Percentiles rank a stretch among this genome's conserved stretches.
Conservation (phyloP, 2,329 filamentous ascomycete species). For the Alternaria sp. region DNA sequence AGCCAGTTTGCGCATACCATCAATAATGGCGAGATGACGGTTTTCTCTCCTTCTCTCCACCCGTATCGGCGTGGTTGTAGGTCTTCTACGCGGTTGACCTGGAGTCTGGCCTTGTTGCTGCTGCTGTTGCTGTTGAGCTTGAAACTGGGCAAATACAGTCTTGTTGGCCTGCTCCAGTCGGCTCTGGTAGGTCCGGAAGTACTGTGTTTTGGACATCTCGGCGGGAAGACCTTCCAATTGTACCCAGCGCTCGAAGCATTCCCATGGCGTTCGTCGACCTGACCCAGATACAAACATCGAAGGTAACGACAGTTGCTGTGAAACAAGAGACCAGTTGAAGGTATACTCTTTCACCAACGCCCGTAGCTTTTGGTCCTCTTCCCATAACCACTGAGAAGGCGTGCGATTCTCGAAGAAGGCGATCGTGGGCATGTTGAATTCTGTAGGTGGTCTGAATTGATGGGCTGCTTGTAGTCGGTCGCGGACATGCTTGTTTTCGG, state of each 20-base stretch:
- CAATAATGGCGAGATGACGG: conserved; percentile 86
- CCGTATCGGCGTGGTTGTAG: conserved; percentile 76
- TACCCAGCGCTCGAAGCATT: conserved; percentile 98
- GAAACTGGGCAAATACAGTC: conserved; percentile 66
- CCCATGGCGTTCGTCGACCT: conserved; percentile 93
- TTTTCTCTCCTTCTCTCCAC: conserved; percentile 89
- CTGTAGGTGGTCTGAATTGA: conserved; percentile 90
- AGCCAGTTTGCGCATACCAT: conserved; percentile 93
- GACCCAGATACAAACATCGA: conserved; percentile 85
- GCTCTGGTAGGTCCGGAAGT: conserved; percentile 81
- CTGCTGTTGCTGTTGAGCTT: conserved; percentile 62
- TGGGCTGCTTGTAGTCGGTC: conserved; percentile 91
- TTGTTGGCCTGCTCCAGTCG: conserved; percentile 70
- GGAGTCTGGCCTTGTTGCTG: conserved; percentile 63
- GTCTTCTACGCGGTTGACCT: conserved; percentile 67
- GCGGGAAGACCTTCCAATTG: conserved; percentile 87
- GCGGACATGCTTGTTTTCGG: conserved; percentile 87
- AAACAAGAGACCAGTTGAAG: conserved; percentile 97
- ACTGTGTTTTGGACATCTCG: conserved; percentile 94
- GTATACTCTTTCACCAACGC: conserved; percentile 88
- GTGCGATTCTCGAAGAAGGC: conserved; percentile 88
- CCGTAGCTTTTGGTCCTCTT: conserved; percentile 90
- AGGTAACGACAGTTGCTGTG: conserved; percentile 76
- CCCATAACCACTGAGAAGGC: conserved; percentile 89
- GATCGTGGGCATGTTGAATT: conserved; percentile 88